These are phyloP conservation scores for Haberlea rhodopensis DNA, from an alignment of 257 asterid genomes.

Conservation along the genomic window DNA sequence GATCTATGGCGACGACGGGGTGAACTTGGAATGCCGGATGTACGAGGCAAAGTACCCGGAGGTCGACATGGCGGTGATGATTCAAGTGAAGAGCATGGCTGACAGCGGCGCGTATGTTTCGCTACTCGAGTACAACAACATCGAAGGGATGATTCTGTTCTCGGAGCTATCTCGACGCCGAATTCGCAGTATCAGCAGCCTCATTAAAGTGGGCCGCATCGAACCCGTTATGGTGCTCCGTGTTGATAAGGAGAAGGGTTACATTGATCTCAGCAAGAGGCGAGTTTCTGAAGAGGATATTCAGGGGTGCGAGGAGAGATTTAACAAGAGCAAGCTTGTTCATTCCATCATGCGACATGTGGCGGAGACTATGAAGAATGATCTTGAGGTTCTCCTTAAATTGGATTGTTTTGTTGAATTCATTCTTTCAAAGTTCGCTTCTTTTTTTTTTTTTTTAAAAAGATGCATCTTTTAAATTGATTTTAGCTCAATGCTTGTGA, in stretches of 20 bases:
- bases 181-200: slow-evolving; percentile 87
- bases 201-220: slow-evolving; percentile 85
- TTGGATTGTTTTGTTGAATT: neutral
- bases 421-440: neutral
- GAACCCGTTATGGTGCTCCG: slow-evolving; percentile 98
- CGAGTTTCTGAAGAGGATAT: slow-evolving; percentile 97
- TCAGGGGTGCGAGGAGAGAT: slow-evolving; percentile 85
- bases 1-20: slow-evolving; percentile 59
- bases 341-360: slow-evolving; percentile 98
- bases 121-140: slow-evolving; percentile 84
- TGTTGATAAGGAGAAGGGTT: slow-evolving; percentile 93
- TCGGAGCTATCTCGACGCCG: slow-evolving; percentile 99
- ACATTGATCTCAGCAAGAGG: slow-evolving; percentile 93
- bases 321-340: slow-evolving; percentile 92
- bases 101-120: slow-evolving; percentile 97
- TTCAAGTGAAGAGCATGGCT: slow-evolving; percentile 95
- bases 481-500: neutral
- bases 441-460: neutral
- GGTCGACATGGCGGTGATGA: slow-evolving; percentile 92
- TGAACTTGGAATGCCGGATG: slow-evolving; percentile 93
- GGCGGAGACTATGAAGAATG: slow-evolving; percentile 77
- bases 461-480: neutral
- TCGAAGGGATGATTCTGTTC: slow-evolving; percentile 95
- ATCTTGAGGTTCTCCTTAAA: slow-evolving; percentile 65
- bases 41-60: slow-evolving; percentile 95